Evolutionary conservation across 805 yeast species (phyloP), one percentile per base, ranked within the genome.

Genomic region (Torulaspora indica): DNA sequence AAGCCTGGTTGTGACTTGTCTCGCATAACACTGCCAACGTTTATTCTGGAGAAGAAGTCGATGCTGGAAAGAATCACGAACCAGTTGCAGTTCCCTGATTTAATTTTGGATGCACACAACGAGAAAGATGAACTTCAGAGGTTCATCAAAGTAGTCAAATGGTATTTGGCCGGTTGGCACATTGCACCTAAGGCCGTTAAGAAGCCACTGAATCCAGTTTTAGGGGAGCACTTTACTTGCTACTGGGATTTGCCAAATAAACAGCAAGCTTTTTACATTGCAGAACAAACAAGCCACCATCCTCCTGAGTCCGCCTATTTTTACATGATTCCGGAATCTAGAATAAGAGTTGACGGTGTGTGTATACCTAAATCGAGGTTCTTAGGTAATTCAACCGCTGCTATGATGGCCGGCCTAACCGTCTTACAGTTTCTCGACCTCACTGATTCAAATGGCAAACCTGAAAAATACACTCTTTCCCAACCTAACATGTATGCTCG

Each of bases 171-270:
- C 3, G 88, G 95, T 38, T 93, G 98, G 98, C 97, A 93, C 61
- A 93, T 93, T 63, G 93, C 97, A 1, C 98, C 98, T 23, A 91
- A 91, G 62, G 98, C 98, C 3, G 98, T 93, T 12, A 93, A 93
- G 64, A 93, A 93, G 66, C 98, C 98, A 0, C 72, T 93, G 57
- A 93, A 93, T 61, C 98, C 98, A 1, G 88, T 93, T 5, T 63
- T 93, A 20, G 97, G 98, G 24, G 98, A 93, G 63, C 76, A 83
- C 53, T 93, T 87, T 65, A 77, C 87, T 15, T 83, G 96, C 59
- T 90, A 84, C 63, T 93, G 98, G 98, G 93, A 89, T 56, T 68
- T 88, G 36, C 80, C 90, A 8, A 78, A 84, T 40, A 76, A 73
- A 24, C 78, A 75, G 24, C 75, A 75, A 40, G 95, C 96, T 0